These are phyloP conservation scores for Nicotiana attenuata DNA, from an alignment of 257 asterid species.

Conservation along the genomic window DNA sequence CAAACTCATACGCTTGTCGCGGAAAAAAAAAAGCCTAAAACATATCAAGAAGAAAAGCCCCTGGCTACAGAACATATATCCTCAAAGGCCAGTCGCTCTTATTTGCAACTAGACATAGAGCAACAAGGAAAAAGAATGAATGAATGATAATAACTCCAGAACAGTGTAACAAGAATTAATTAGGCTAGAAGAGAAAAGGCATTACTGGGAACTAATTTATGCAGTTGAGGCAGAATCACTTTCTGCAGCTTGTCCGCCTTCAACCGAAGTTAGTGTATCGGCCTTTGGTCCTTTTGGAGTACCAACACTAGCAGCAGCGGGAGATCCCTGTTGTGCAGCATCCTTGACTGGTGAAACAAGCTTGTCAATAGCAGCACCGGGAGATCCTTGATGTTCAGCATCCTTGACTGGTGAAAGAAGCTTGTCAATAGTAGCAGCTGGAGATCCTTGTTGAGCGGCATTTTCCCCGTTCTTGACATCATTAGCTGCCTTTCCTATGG, in stretches of 20 bases:
- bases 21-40: background rate
- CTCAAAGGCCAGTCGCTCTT: background rate
- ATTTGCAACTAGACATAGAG: slow-evolving; percentile 1
- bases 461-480: slow-evolving; percentile 15
- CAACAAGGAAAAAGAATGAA: slow-evolving; percentile 3
- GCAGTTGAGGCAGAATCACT: slow-evolving; percentile 20
- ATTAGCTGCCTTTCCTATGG: slow-evolving; percentile 8
- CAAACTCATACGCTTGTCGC: background rate
- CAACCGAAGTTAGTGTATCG: slow-evolving; percentile 23
- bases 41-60: background rate
- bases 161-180: background rate
- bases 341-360: slow-evolving; percentile 23
- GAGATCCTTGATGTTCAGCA: slow-evolving; percentile 18
- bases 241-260: slow-evolving; percentile 25
- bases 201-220: slow-evolving; percentile 15
- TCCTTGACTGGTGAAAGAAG: slow-evolving; percentile 4
- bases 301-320: slow-evolving; percentile 4
- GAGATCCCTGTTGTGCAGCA: slow-evolving; percentile 12
- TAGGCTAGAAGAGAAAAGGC: background rate
- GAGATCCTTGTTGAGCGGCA: slow-evolving; percentile 7
- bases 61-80: background rate
- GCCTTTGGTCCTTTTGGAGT: slow-evolving; percentile 27
- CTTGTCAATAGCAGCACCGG: slow-evolving; percentile 16
- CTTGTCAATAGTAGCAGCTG: slow-evolving; percentile 13
- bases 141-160: background rate